Evolutionary conservation across 345 rosid species (phyloP).

Genomic region (Dovyalis caffra): DNA sequence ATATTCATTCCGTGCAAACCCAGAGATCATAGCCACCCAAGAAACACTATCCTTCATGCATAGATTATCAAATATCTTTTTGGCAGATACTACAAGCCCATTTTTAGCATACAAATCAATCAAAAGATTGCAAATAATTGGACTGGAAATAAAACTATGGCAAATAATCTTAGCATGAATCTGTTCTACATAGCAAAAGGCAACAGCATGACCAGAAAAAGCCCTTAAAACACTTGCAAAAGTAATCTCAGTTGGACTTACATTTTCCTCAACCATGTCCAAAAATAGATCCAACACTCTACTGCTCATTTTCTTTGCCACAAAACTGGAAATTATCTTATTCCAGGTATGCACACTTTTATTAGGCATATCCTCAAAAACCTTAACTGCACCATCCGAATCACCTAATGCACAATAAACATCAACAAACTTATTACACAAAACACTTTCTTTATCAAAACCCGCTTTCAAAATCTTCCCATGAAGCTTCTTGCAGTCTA

Average conservation of each 20-base stretch:
- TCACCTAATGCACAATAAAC: constrained; percentile 43
- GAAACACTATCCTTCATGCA: constrained; percentile 60
- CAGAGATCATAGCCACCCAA: constrained; percentile 84
- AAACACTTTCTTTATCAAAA: constrained; percentile 35
- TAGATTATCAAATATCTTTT: constrained; percentile 56
- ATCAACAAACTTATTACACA: constrained; percentile 51
- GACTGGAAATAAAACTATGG: constrained; percentile 50
- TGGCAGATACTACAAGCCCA: constrained; percentile 49
- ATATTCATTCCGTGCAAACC: constrained; percentile 60
- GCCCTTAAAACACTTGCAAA: constrained; percentile 48
- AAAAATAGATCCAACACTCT: constrained; percentile 35
- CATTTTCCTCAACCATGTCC: constrained; percentile 45
- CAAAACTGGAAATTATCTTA: constrained; percentile 44
- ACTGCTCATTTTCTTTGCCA: constrained; percentile 33
- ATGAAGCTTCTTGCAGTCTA: constrained; percentile 56
- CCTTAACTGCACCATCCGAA: constrained; percentile 40
- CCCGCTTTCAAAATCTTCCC: constrained; percentile 59
- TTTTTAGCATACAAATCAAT: constrained; percentile 66
- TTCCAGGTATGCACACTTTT: constrained; percentile 57
- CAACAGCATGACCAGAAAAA: constrained; percentile 34
- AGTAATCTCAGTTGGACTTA: constrained; percentile 44
- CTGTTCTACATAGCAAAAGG: constrained; percentile 41
- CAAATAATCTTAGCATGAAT: constrained; percentile 64
- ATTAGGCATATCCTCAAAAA: constrained; percentile 66
- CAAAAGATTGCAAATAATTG: constrained; percentile 57